Conservation (phyloP, 75 land plant species). For the Picea sitchensis region DNA sequence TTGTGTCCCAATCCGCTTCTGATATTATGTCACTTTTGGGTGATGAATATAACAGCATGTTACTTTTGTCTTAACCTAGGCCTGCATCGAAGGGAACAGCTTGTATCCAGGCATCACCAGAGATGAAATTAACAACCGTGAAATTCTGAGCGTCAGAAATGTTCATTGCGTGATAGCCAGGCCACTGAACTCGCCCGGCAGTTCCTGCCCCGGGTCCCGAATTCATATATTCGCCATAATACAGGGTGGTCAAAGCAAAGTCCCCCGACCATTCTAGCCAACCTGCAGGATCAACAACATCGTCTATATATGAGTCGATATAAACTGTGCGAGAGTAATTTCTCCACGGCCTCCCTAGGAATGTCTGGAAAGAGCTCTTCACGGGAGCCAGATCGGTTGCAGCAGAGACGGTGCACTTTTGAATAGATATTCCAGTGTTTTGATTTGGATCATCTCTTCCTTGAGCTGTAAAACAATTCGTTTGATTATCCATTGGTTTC, state of each 20-base stretch:
- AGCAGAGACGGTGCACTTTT: slow-evolving; percentile 17
- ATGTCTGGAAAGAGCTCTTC: background rate
- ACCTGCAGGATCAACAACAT: slow-evolving; percentile 17
- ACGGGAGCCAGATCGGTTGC: slow-evolving; percentile 11
- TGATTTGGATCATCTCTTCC: slow-evolving; percentile 32
- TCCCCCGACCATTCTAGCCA: slow-evolving; percentile 20
- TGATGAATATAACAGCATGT: no score
- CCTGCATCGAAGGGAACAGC: background rate
- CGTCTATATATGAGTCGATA: slow-evolving; percentile 11
- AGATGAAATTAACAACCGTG: slow-evolving; percentile 10
- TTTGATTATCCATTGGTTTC: slow-evolving; percentile 25
- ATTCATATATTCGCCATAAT: slow-evolving; percentile 22
- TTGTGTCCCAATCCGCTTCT: no score
- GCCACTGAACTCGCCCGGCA: slow-evolving; percentile 15
- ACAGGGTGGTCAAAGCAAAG: slow-evolving; percentile 13
- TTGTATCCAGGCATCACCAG: background rate
- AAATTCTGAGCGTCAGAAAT: slow-evolving; percentile 4
- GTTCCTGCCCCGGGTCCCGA: slow-evolving; percentile 14
- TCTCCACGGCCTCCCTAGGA: slow-evolving; percentile 18
- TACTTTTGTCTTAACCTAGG: background rate
- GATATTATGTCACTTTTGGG: no score
- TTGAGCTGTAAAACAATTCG: slow-evolving; percentile 52
- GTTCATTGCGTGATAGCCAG: slow-evolving; percentile 10
- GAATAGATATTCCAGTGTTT: slow-evolving; percentile 40
- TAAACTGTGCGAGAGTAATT: slow-evolving; percentile 15